Base-by-base conservation (phyloP, 495 filamentous ascomycete genomes). In the Cudoniella acicularis region DNA sequence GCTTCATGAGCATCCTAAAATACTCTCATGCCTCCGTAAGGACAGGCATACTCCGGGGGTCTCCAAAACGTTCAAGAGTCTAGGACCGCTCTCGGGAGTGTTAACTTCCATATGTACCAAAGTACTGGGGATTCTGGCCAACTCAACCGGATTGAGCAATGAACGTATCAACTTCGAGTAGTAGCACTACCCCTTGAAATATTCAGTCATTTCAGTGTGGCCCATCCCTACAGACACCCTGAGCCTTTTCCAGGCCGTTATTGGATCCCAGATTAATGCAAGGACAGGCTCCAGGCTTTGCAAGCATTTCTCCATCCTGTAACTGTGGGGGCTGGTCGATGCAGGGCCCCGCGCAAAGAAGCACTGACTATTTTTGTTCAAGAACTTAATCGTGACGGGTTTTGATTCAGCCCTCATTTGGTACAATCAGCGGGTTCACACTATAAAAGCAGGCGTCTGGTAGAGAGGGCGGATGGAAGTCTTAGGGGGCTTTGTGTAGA, bases 311-410 rank as follows among this genome's bases (percentile, higher is more conserved):
- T 21, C 42, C 57, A 27, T 53, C 10, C 52, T 55, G 52, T 77
- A 51, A 79, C 77, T 18, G 87, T 80, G 9, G 89, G 89, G 36
- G 86, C 88, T 61, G 88, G 91, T 17, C 90, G 91, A 51, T 88
- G 90, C 90, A 96, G 94, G 10, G 82, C 75, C 46, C 85, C 54
- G 60, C 42, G 51, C 41, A 18, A 2, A 25, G 51, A 51, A 27
- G 26, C 4, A 43, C 43, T 11, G 43, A 40, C 25, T 16, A 21
- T 17, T 3, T 18, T 21, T 57, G 25, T 23, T 51, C 27, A 6
- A 9, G 18, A 16, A 17, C 18, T 46, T 21, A 8, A 17, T 21
- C 43, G 4, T 13, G 43, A 21, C n/a, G 43, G 17, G 18, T 11
- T 48, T 47, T 20, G 40, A 16, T 26, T 36, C 24, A 45, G 18